Conservation (phyloP, 306 rosid genomes). For the Fragaria nilgerrensis region DNA sequence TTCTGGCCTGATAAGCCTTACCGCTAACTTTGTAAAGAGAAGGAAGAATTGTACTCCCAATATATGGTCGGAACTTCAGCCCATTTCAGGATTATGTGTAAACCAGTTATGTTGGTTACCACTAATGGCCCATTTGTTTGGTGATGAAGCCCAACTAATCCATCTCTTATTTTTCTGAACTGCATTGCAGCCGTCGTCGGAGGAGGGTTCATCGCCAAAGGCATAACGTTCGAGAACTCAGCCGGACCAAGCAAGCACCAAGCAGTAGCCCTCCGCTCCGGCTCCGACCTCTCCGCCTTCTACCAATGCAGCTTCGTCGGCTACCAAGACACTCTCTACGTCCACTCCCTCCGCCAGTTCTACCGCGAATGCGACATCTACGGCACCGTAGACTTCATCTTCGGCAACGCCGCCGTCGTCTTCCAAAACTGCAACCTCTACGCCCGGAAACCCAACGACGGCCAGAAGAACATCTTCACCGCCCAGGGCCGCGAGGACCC, state of each 20-base stretch:
- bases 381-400: constrained; percentile 82
- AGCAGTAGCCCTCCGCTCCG: constrained; percentile 74
- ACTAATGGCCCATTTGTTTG: not conserved
- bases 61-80: too few relatives aligned
- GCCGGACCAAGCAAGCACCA: constrained; percentile 94
- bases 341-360: constrained; percentile 86
- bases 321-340: constrained; percentile 92
- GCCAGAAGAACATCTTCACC: constrained; percentile 72
- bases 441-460: constrained; percentile 57
- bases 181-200: constrained; percentile 65
- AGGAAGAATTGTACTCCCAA: too few relatives aligned
- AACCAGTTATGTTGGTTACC: not conserved
- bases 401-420: constrained; percentile 78
- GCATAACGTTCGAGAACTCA: constrained; percentile 70
- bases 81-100: too few relatives aligned
- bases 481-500: constrained; percentile 91
- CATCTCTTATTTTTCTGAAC: not conserved
- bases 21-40: too few relatives aligned
- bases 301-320: constrained; percentile 80
- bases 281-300: constrained; percentile 74
- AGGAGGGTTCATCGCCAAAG: constrained; percentile 70
- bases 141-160: not conserved
- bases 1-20: too few relatives aligned
- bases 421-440: constrained; percentile 77
- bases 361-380: constrained; percentile 81